Conservation (phyloP, 1,139 yeast species). For the Debaryomyces nepalensis region DNA sequence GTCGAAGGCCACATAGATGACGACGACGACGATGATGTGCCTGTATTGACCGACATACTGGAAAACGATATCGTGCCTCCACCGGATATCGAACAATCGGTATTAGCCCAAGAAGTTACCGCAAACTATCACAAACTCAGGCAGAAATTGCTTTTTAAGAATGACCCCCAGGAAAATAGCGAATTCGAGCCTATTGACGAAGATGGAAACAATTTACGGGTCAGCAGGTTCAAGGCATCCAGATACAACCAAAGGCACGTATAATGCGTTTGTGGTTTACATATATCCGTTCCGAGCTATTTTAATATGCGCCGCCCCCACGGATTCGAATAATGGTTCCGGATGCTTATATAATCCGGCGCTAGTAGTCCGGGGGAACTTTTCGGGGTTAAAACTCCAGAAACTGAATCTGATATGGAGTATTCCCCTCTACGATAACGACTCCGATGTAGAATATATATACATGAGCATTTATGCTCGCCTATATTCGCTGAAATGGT, state of each 20-base stretch:
- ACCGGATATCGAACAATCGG: slow-evolving; percentile 32
- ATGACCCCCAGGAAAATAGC: slow-evolving; percentile 49
- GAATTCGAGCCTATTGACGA: slow-evolving; percentile 79
- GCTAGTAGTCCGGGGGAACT: slow-evolving; percentile 3
- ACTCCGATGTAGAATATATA: slow-evolving; percentile 1
- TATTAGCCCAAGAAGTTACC: slow-evolving; percentile 50
- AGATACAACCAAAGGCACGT: background rate
- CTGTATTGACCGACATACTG: slow-evolving; percentile 42
- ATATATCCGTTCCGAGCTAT: slow-evolving; percentile 10
- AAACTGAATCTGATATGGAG: background rate
- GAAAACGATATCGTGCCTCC: slow-evolving; percentile 36
- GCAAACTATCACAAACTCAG: slow-evolving; percentile 63
- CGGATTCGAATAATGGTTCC: background rate
- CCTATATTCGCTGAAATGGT: background rate
- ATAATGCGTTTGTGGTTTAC: no score
- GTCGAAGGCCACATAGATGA: slow-evolving; percentile 9
- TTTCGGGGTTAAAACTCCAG: slow-evolving; percentile 5
- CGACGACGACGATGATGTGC: slow-evolving; percentile 32
- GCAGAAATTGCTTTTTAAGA: slow-evolving; percentile 50
- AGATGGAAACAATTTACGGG: slow-evolving; percentile 57
- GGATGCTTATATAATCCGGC: slow-evolving; percentile 8
- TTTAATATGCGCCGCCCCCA: background rate
- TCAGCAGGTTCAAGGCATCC: slow-evolving; percentile 75
- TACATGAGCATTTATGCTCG: background rate
- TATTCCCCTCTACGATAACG: slow-evolving; percentile 10